phyloP scores from a whole-genome alignment of 805 yeast genomes.

The Cephaloascus albidus region DNA sequence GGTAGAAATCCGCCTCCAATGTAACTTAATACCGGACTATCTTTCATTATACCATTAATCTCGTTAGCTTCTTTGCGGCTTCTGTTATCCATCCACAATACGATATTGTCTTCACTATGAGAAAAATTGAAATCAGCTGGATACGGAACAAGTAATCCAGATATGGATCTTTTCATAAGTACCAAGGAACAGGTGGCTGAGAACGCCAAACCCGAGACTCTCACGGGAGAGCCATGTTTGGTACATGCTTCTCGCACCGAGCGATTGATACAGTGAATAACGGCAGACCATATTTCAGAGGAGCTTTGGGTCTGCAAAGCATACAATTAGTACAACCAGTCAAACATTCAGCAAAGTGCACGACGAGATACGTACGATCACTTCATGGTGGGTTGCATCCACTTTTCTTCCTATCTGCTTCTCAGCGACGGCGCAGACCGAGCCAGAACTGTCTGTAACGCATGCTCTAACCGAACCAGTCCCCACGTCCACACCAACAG shows the following conservation, averaged over 20 bases:
- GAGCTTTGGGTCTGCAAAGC: constrained; percentile 29
- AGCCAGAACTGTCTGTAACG: constrained; percentile 9
- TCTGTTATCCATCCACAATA: constrained; percentile 55
- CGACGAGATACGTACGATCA: constrained; percentile 3
- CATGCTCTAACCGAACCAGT: constrained; percentile 39
- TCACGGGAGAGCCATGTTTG: neutral
- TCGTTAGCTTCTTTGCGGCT: constrained; percentile 20
- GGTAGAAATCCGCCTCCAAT: constrained; percentile 40
- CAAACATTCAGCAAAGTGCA: too few species aligned
- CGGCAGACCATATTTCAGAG: constrained; percentile 21
- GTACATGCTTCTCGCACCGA: neutral
- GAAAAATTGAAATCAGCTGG: constrained; percentile 17
- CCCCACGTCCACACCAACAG: constrained; percentile 42
- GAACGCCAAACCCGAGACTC: constrained; percentile 21
- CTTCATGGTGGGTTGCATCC: constrained; percentile 8
- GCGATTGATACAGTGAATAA: constrained; percentile 13
- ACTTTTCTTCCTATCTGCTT: constrained; percentile 12
- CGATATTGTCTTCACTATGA: constrained; percentile 24
- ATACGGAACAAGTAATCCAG: constrained; percentile 14
- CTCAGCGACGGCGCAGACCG: constrained; percentile 4
- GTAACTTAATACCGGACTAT: constrained; percentile 9
- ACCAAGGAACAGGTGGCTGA: constrained; percentile 58
- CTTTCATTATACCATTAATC: constrained; percentile 15
- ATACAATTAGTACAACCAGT: neutral
- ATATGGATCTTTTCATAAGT: constrained; percentile 17